These are phyloP conservation scores for Musa troglodytarum DNA, from an alignment of 176 grass and related monocot species.

Conservation along the genomic window DNA sequence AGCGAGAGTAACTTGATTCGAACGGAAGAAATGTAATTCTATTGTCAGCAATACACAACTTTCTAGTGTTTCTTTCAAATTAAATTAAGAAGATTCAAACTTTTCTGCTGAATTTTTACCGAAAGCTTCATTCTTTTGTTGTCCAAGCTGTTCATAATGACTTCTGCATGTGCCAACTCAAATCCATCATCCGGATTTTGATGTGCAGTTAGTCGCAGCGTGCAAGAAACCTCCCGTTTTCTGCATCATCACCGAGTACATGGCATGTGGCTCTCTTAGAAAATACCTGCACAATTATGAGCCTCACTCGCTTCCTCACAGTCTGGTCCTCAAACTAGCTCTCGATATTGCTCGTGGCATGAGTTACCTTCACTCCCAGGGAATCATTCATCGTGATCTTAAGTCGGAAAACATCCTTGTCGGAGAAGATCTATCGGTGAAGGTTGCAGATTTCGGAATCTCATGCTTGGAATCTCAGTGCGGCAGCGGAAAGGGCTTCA, in stretches of 20 bases:
- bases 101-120: too few relatives aligned
- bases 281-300: constrained; percentile 94
- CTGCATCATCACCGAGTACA: constrained; percentile 94
- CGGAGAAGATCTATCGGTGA: constrained; percentile 80
- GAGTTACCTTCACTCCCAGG: constrained; percentile 84
- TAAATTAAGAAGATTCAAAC: too few relatives aligned
- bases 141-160: background rate
- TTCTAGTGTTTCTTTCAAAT: background rate
- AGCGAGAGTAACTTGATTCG: too few relatives aligned
- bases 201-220: constrained; percentile 80
- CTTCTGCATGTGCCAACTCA: background rate
- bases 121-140: background rate
- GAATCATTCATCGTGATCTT: constrained; percentile 91
- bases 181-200: background rate
- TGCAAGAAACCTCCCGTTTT: constrained; percentile 95
- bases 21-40: background rate
- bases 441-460: constrained; percentile 97
- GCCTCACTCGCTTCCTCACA: constrained; percentile 64
- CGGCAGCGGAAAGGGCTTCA: constrained; percentile 76
- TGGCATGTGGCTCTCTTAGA: constrained; percentile 85
- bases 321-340: constrained; percentile 69
- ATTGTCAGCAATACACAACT: background rate
- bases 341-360: constrained; percentile 91
- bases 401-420: constrained; percentile 99
- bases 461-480: constrained; percentile 92